Percentiles rank a stretch among this genome's conserved stretches.
phyloP scores from a whole-genome alignment of 352 stramenopile species.

The Phytophthora idaei region DNA sequence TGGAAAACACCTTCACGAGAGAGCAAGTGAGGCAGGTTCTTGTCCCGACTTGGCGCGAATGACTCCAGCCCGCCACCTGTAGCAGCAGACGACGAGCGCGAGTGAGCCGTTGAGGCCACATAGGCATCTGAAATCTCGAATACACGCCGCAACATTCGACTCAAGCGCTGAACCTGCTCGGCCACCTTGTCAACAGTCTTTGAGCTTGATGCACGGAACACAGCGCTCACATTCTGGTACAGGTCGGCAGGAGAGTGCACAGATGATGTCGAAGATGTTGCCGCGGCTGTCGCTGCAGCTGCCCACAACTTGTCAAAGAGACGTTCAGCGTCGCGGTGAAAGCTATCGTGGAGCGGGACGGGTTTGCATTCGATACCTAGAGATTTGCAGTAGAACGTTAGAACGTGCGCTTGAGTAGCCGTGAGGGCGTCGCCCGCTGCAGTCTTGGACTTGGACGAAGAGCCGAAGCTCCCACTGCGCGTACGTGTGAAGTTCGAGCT shows the following conservation, averaged over 20 bases:
- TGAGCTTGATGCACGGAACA: slow-evolving; percentile 37
- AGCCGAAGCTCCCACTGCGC: slow-evolving; percentile 31
- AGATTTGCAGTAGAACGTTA: slow-evolving; percentile 83
- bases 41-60: slow-evolving; percentile 67
- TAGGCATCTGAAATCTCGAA: slow-evolving; percentile 90
- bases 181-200: slow-evolving; percentile 38
- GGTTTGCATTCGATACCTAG: slow-evolving; percentile 73
- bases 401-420: slow-evolving; percentile 68
- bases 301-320: slow-evolving; percentile 86
- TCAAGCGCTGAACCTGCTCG: slow-evolving; percentile 73
- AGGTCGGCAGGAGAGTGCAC: slow-evolving; percentile 37
- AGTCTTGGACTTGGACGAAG: slow-evolving; percentile 38
- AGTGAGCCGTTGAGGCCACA: slow-evolving; percentile 76
- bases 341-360: slow-evolving; percentile 73
- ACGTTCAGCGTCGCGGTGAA: slow-evolving; percentile 82
- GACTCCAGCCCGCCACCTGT: slow-evolving; percentile 46
- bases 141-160: slow-evolving; percentile 67
- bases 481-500: slow-evolving; percentile 30
- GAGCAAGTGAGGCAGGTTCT: slow-evolving; percentile 62
- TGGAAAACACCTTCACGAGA: slow-evolving; percentile 66
- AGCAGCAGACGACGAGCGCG: slow-evolving; percentile 42
- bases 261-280: slow-evolving; percentile 30
- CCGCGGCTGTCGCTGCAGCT: slow-evolving; percentile 24
- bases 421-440: slow-evolving; percentile 47
- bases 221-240: slow-evolving; percentile 43